Percentiles rank a stretch among this genome's conserved stretches.
Evolutionary conservation across 106 monocot species (phyloP).

Genomic region (Apostasia ramifera): DNA sequence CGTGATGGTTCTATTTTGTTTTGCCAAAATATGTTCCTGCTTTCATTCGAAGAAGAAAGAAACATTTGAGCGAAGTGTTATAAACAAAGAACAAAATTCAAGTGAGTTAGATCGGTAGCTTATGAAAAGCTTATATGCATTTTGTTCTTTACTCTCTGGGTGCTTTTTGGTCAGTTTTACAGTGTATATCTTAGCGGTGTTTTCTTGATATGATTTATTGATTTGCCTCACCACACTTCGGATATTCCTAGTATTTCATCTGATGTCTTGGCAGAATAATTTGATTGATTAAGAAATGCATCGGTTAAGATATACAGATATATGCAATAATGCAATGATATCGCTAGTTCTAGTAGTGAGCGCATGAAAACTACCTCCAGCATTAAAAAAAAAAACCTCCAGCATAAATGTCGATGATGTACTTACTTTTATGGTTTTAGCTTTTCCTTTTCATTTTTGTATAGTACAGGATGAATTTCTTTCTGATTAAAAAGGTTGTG

Average conservation of each 20-base stretch:
- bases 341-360: too few relatives aligned
- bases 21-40: slow-evolving; percentile 31
- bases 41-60: slow-evolving; percentile 27
- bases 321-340: too few relatives aligned
- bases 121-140: not conserved
- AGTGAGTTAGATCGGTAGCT: slow-evolving; percentile 16
- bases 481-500: not conserved
- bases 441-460: not conserved
- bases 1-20: slow-evolving; percentile 31
- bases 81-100: slow-evolving; percentile 18
- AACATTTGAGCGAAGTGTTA: slow-evolving; percentile 24
- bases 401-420: too few relatives aligned
- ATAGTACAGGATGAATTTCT: not conserved
- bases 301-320: not conserved
- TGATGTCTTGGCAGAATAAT: not conserved
- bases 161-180: not conserved
- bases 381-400: too few relatives aligned
- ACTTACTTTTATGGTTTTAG: not conserved
- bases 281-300: too few relatives aligned
- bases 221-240: not conserved
- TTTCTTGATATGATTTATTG: not conserved
- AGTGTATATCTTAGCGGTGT: not conserved
- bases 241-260: not conserved
- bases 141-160: too few relatives aligned
- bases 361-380: too few relatives aligned